Evolutionary conservation across 179 eudicot genomes (phyloP), one percentile per base, ranked within the genome.

Genomic region (Silene coronaria): DNA sequence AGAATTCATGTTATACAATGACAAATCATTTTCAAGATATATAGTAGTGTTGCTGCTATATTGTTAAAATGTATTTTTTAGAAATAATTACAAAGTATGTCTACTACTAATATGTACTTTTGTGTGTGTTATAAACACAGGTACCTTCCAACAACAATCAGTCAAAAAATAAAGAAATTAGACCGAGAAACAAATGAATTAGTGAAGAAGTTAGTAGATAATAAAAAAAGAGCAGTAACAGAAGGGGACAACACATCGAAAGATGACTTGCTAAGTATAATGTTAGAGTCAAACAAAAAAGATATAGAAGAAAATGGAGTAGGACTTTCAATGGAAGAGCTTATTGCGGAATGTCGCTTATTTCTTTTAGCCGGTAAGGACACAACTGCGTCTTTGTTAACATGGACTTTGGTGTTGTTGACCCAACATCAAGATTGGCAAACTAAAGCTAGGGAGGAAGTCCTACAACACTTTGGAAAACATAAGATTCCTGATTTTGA

Each of bases 361-460:
- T 78, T 78, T 21, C 68, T 51, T 5, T 57, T 73, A 27, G 77
- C 77, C n/a, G 81, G 81, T 17, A 24, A 66, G 5, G 81, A 78
- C n/a, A 78, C 81, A 12, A 78, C 81, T 0, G 59, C 81, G 2
- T 63, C 77, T 26, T 67, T 78, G 23, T 48, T 78, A 6, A 67
- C 77, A 24, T 78, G 81, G 81, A 28, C 77, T 17, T 36, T 78
- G 74, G 14, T 78, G 5, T 38, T 78, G 8, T 59, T 78, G 3
- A 65, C 61, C 23, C 81, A 78, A 73, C 51, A 73, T 21, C 81
- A 73, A 78, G 81, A 73, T 32, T 78, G 77, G 81, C 81, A 78
- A 58, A 73, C 60, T 21, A 78, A 78, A 59, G 81, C 81, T 3
- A 38, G 81, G 16, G 77, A 73, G 0, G 81, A 78, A 46, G 81